A percentile compares a stretch with the other conserved stretches of the same genome.
These are phyloP conservation scores for Rubia peregrina DNA, from an alignment of 305 asterid species.

Conservation along the genomic window DNA sequence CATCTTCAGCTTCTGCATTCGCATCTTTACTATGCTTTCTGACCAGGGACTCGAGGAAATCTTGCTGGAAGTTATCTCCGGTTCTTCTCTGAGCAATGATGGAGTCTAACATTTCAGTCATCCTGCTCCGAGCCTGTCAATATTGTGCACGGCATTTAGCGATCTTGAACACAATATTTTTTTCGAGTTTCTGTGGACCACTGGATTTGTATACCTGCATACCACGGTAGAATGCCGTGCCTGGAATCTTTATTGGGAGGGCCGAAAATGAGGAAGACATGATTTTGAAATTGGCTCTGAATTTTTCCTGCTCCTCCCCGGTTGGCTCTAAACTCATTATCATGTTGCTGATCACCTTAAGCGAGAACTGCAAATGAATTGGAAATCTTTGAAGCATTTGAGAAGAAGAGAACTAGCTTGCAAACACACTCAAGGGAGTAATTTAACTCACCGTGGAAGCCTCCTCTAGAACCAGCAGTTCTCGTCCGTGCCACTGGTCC, in stretches of 20 bases:
- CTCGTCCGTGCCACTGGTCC: conserved; percentile 48
- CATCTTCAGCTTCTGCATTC: conserved; percentile 46
- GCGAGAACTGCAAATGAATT: conserved; percentile 50
- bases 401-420: background rate
- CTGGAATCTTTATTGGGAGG: conserved; percentile 62
- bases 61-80: conserved; percentile 51
- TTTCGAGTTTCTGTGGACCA: background rate
- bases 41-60: conserved; percentile 62
- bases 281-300: conserved; percentile 66
- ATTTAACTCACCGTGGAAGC: conserved; percentile 56
- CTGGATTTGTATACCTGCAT: conserved; percentile 41
- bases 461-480: conserved; percentile 58
- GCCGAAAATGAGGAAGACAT: conserved; percentile 74
- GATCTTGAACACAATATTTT: background rate
- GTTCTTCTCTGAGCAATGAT: conserved; percentile 48
- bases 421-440: background rate
- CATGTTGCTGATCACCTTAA: conserved; percentile 87
- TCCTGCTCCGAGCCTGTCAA: conserved; percentile 71
- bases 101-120: conserved; percentile 68
- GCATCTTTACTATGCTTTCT: conserved; percentile 47
- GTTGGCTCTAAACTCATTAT: conserved; percentile 87
- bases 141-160: no score
- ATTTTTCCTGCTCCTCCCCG: conserved; percentile 73
- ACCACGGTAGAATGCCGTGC: conserved; percentile 77
- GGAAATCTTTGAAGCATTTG: conserved; percentile 5